Evolutionary conservation across 257 asterid genomes (phyloP), one percentile per base, ranked within the genome.

Genomic region (Haberlea rhodopensis): DNA sequence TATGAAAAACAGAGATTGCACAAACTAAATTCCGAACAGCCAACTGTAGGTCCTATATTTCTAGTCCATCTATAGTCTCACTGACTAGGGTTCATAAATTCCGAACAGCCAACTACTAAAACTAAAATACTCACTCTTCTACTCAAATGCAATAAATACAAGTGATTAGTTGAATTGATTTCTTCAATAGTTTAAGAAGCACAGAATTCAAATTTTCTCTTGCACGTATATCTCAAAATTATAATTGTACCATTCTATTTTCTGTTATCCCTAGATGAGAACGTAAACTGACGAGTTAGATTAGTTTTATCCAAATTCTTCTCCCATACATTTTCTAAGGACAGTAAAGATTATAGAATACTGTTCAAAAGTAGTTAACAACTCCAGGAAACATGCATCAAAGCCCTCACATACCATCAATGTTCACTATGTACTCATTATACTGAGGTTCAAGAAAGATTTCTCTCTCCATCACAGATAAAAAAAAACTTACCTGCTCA

Each of bases 401-500:
- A n/a, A n/a, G n/a, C n/a, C n/a, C n/a, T n/a, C n/a, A n/a, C n/a
- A 27, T 25, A 9, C 53, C n/a, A 56, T n/a, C 46, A 49, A 43
- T 21, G 55, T 24, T 23, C 63, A 62, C 27, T 55, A 26, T 26
- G 53, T 16, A 60, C 67, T 8, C 6, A 15, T 1, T 43, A 67
- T 32, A 65, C 25, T 37, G 54, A 37, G 59, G 58, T 60, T 60
- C 32, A 62, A 62, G 18, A 45, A 19, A 0, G 46, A 54, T 58
- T 29, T 11, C 22, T 48, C 55, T 22, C 45, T 46, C 31, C 15
- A 58, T 53, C 60, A 65, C 28, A 71, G 43, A 68, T 27, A 61
- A 63, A 27, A 49, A 55, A 70, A 52, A 75, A 57, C 73, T 76
- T 87, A 94, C 99, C 95, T 94, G 99, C 84, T 90, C 99, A 78